Evolutionary conservation across 768 basidiomycete species (phyloP).

Genomic region (Saitozyma sp.): DNA sequence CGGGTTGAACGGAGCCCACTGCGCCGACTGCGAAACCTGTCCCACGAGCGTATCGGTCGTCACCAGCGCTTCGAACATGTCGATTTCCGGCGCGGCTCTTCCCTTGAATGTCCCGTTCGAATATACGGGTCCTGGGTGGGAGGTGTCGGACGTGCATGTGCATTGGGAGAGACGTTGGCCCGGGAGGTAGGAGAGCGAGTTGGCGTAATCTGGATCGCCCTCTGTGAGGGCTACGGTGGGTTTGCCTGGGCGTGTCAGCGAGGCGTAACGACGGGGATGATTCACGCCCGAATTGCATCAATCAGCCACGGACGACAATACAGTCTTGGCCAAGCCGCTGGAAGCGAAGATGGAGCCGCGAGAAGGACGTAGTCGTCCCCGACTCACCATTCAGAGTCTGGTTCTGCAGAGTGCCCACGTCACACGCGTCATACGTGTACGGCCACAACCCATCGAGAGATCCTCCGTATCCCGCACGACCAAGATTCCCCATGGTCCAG

Average conservation of each 20-base stretch:
- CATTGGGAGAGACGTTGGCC: slow-evolving; percentile 86
- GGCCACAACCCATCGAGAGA: slow-evolving; percentile 52
- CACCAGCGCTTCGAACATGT: slow-evolving; percentile 80
- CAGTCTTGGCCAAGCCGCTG: too few species aligned
- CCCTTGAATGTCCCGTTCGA: slow-evolving; percentile 77
- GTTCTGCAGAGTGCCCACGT: slow-evolving; percentile 86
- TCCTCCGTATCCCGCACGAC: slow-evolving; percentile 54
- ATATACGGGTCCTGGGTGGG: slow-evolving; percentile 80
- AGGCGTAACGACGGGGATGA: too few species aligned
- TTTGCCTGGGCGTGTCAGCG: slow-evolving; percentile 40
- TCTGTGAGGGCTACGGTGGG: slow-evolving; percentile 64
- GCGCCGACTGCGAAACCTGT: slow-evolving; percentile 79
- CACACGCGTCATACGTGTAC: slow-evolving; percentile 62
- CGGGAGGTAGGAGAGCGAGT: slow-evolving; percentile 74
- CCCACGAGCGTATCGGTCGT: slow-evolving; percentile 50
- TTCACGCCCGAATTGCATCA: too few species aligned
- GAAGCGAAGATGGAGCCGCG: too few species aligned
- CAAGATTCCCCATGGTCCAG: slow-evolving; percentile 51
- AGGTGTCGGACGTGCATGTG: slow-evolving; percentile 75
- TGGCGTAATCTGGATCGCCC: slow-evolving; percentile 62
- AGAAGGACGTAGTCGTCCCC: too few species aligned
- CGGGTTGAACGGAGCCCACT: slow-evolving; percentile 70
- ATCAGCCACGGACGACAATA: too few species aligned
- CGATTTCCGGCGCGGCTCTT: slow-evolving; percentile 83
- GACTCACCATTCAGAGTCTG: slow-evolving; percentile 64